These are phyloP conservation scores for Malania oleifera DNA, from an alignment of 164 flowering plant genomes.

Conservation along the genomic window DNA sequence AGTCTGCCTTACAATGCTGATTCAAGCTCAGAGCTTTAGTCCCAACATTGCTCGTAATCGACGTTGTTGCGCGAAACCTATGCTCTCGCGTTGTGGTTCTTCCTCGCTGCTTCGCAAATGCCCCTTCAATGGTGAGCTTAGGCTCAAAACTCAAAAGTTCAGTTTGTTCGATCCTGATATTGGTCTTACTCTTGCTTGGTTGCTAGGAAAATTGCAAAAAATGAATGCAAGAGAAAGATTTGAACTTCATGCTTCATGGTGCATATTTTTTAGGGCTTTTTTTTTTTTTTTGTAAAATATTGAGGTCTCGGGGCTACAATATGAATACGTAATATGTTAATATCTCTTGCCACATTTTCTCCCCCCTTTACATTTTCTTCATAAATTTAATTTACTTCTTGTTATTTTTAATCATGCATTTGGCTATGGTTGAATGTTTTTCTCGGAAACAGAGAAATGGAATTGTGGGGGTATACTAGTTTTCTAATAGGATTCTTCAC, in stretches of 20 bases:
- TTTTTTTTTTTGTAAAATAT: too few relatives aligned
- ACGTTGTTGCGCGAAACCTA: neutral
- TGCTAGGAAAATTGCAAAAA: neutral
- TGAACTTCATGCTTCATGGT: neutral
- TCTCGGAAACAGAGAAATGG: neutral
- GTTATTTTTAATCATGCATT: neutral
- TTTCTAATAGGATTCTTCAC: neutral
- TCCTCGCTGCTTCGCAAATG: neutral
- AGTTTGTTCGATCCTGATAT: neutral
- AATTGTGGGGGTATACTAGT: neutral
- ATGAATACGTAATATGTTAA: too few relatives aligned
- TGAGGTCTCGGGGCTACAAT: neutral
- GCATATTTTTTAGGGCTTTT: neutral
- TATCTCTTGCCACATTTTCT: too few relatives aligned
- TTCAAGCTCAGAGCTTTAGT: slow-evolving; percentile 10
- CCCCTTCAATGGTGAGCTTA: neutral
- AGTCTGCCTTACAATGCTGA: slow-evolving; percentile 4
- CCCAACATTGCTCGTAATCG: neutral
- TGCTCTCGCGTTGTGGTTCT: neutral
- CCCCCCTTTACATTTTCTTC: neutral
- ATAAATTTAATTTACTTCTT: neutral
- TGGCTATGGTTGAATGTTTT: neutral
- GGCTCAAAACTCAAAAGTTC: too few relatives aligned
- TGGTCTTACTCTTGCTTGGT: neutral
- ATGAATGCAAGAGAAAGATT: neutral